Evolutionary conservation across 306 rosid genomes (phyloP), one percentile per base, ranked within the genome.

Genomic region (Clitoria ternatea): DNA sequence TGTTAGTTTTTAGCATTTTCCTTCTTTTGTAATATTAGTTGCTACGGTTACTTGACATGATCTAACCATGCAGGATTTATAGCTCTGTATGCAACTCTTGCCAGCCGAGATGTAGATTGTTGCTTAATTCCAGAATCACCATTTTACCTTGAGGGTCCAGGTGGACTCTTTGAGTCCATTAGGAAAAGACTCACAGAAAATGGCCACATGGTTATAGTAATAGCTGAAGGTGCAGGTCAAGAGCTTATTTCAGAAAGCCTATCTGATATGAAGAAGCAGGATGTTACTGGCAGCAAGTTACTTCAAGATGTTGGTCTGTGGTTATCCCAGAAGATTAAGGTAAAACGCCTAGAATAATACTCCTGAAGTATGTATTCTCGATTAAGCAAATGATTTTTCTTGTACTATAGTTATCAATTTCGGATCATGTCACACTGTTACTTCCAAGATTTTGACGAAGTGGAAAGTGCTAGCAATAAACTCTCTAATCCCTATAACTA

Each of bases 121-220:
- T 89, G 92, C 82, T 80, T 89, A 80, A 89, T 89, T 61, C 96
- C 96, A 13, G 96, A 86, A 14, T 86, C 96, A 13, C 92, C 83
- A 52, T 86, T 89, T 62, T 83, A 86, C 83, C 85, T 89, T 12
- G 88, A 89, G 65, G 96, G 96, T 20, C 19, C 80, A 2, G 88
- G 90, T 30, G 96, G 96, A 43, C 83, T 89, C 2, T 72, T 83
- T 30, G 88, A 89, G 68, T 86, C 63, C 39, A 79, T 86, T 19
- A 86, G 85, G 71, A 84, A 70, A 74, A 83, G 82, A 45, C 77
- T 89, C 2, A 79, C 84, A 56, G 92, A 89, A 78, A 39, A 79
- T 10, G 90, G 96, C 7, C 96, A 89, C 80, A 77, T 86, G 87
- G 96, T 89, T 56, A 81, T 89, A 79, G 96, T 86, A 33, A 82